Percentiles rank a stretch among this genome's conserved stretches.
phyloP scores from a whole-genome alignment of 2,329 filamentous ascomycete species.

The Microsporum canis region DNA sequence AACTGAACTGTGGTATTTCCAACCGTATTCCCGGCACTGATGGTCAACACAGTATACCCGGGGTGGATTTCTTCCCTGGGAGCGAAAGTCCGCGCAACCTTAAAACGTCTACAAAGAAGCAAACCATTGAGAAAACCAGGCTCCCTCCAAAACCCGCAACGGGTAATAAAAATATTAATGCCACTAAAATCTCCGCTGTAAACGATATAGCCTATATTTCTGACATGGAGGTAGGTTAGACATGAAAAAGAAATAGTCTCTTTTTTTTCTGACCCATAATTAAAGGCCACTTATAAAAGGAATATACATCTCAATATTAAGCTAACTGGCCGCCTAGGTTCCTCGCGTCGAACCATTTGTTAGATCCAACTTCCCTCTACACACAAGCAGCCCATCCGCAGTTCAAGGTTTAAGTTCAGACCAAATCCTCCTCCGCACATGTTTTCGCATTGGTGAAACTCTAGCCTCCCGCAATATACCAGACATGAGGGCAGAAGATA shows the following conservation, averaged over 20 bases:
- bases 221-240: no score
- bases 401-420: constrained; percentile 11
- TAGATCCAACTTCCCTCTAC: constrained; percentile 4
- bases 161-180: neutral
- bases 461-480: neutral
- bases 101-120: neutral
- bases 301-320: no score
- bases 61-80: neutral
- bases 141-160: neutral
- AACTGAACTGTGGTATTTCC: neutral
- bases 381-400: constrained; percentile 6
- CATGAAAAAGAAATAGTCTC: no score
- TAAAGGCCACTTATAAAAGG: no score
- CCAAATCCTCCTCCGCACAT: constrained; percentile 12
- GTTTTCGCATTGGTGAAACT: constrained; percentile 12
- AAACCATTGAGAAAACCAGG: neutral
- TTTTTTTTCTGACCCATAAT: no score
- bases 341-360: constrained; percentile 3
- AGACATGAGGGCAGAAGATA: neutral
- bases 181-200: no score
- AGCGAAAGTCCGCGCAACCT: neutral
- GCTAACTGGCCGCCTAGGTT: neutral
- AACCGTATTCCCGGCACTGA: neutral
- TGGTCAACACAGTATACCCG: neutral
- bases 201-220: no score